Conservation (phyloP, 495 filamentous ascomycete genomes). For the Podospora pseudocomata region DNA sequence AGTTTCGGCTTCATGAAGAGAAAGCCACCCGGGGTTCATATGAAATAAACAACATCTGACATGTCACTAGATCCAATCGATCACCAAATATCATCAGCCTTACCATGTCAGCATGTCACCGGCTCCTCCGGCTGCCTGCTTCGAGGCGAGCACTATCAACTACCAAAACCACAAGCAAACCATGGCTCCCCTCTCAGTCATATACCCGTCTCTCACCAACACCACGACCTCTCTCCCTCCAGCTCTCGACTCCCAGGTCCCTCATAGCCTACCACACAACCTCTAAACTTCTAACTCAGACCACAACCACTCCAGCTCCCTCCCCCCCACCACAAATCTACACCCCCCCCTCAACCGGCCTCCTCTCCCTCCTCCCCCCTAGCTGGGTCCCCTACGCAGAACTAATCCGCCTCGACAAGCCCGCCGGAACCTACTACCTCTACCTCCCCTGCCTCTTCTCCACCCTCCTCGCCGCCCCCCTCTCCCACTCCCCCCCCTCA, state of each 20-base stretch:
- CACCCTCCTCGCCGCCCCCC: conserved; percentile 66
- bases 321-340: conserved; percentile 42
- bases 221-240: conserved; percentile 18
- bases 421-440: conserved; percentile 90
- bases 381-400: conserved; percentile 92
- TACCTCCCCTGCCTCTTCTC: conserved; percentile 94
- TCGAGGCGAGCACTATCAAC: conserved; percentile 16
- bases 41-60: neutral
- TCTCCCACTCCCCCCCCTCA: conserved; percentile 52
- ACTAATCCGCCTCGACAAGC: conserved; percentile 88
- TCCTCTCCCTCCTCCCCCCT: conserved; percentile 70
- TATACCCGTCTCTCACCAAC: conserved; percentile 13
- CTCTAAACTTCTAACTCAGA: conserved; percentile 20
- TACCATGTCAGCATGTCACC: conserved; percentile 19
- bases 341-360: conserved; percentile 64
- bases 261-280: conserved; percentile 25
- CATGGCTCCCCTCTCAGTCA: conserved; percentile 5
- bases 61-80: neutral
- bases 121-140: conserved; percentile 14
- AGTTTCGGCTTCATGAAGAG: neutral
- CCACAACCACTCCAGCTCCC: conserved; percentile 10
- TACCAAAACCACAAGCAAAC: conserved; percentile 4
- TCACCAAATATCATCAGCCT: neutral
- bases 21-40: neutral
- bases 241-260: conserved; percentile 1